These are phyloP conservation scores for Ramaria rubella DNA, from an alignment of 768 basidiomycete species.

Conservation along the genomic window DNA sequence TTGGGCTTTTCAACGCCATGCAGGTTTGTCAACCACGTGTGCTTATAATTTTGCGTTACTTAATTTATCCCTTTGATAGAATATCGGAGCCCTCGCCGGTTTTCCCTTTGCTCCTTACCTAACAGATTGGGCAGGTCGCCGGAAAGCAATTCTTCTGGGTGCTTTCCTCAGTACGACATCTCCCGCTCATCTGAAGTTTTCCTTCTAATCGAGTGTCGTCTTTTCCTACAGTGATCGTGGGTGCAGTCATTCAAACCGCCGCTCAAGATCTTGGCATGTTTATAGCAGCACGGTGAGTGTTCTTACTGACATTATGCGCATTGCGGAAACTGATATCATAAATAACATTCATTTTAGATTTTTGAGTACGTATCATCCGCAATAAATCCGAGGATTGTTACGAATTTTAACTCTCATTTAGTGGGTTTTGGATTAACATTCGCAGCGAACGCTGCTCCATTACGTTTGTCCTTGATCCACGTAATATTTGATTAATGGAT, in stretches of 20 bases:
- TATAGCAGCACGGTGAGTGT: constrained; percentile 5
- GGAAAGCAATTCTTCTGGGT: constrained; percentile 44
- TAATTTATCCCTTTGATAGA: background rate
- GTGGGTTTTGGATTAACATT: constrained; percentile 75
- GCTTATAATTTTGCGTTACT: background rate
- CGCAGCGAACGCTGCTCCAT: constrained; percentile 34
- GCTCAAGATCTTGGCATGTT: constrained; percentile 9
- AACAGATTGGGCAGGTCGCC: constrained; percentile 46
- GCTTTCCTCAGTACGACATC: constrained; percentile 27
- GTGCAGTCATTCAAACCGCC: constrained; percentile 9
- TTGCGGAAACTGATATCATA: background rate
- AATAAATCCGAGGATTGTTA: background rate
- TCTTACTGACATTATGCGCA: background rate
- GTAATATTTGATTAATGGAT: background rate
- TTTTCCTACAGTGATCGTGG: constrained; percentile 1
- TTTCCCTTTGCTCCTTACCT: constrained; percentile 48
- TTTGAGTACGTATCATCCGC: constrained; percentile 1
- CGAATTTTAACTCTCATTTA: background rate
- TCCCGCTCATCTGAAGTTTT: background rate
- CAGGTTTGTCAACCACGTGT: constrained; percentile 19
- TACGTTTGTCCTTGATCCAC: background rate
- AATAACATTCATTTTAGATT: constrained; percentile 1
- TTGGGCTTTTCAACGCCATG: constrained; percentile 29
- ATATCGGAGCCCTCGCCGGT: constrained; percentile 44
- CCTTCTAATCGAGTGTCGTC: background rate